These are phyloP conservation scores for Tolypocladium tropicale DNA, from an alignment of 2,329 filamentous ascomycete species.

Conservation along the genomic window DNA sequence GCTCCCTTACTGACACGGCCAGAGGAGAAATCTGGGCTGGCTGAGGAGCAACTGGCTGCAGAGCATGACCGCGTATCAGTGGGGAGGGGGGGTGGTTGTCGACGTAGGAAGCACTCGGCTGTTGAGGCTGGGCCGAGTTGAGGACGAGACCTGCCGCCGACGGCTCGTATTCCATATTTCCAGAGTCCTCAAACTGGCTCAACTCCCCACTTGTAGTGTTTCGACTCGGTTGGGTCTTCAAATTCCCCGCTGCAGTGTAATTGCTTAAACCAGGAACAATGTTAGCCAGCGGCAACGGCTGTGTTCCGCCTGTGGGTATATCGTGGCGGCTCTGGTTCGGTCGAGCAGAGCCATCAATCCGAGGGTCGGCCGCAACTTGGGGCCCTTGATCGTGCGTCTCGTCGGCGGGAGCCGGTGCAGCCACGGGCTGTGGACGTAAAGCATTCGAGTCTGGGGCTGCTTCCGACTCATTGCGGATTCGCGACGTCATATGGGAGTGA, in stretches of 20 bases:
- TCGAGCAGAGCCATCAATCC: background rate
- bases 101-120: constrained; percentile 13
- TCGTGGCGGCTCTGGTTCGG: constrained; percentile 4
- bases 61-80: constrained; percentile 63
- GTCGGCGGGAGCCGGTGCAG: background rate
- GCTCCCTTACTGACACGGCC: constrained; percentile 33
- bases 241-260: constrained; percentile 10
- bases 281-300: constrained; percentile 4
- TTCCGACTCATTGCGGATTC: constrained; percentile 35
- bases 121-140: constrained; percentile 7
- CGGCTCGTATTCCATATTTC: constrained; percentile 16
- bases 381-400: background rate
- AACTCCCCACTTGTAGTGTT: constrained; percentile 28
- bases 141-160: constrained; percentile 6
- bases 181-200: constrained; percentile 31
- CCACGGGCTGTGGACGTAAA: constrained; percentile 3
- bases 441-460: constrained; percentile 13
- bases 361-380: background rate
- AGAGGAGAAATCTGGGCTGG: constrained; percentile 58
- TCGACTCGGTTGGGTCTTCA: constrained; percentile 8
- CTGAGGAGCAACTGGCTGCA: constrained; percentile 63
- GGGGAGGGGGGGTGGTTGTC: constrained; percentile 39
- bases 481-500: constrained; percentile 38
- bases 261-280: constrained; percentile 22
- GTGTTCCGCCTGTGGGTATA: constrained; percentile 2